Percentiles rank a stretch among this genome's conserved stretches.
Conservation (phyloP, 768 basidiomycete species). For the Rhodotorula graminis region DNA sequence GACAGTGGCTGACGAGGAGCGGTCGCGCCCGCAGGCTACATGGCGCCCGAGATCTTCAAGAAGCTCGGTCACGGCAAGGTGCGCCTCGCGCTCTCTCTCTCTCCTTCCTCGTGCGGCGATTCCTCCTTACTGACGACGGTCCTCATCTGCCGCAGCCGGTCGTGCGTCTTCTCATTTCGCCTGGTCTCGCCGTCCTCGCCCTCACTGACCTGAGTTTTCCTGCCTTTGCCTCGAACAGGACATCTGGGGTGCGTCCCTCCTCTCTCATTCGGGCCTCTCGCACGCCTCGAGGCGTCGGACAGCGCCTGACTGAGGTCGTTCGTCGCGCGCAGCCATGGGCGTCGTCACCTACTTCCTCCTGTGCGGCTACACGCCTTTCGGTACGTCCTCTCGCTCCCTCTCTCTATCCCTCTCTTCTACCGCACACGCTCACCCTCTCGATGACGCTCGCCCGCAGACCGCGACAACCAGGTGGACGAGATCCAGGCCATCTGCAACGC, state of each 20-base stretch:
- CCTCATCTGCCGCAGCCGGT: background rate
- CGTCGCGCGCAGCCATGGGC: constrained; percentile 83
- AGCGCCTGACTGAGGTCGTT: constrained; percentile 42
- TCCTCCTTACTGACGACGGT: background rate
- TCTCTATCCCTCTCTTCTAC: background rate
- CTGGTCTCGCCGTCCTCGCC: background rate
- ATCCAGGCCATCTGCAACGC: constrained; percentile 93
- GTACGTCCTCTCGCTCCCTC: constrained; percentile 44
- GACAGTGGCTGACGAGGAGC: no score
- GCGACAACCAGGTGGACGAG: constrained; percentile 70
- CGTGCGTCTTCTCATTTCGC: background rate
- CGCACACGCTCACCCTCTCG: background rate
- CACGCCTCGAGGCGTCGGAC: background rate
- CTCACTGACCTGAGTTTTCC: background rate
- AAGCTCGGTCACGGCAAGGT: constrained; percentile 80
- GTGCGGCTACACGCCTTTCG: constrained; percentile 87
- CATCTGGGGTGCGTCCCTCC: background rate
- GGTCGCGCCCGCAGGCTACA: constrained; percentile 22
- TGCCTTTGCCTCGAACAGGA: background rate
- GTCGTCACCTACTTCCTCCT: constrained; percentile 97
- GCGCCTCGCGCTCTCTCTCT: background rate
- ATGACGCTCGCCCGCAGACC: constrained; percentile 48
- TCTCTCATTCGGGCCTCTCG: background rate
- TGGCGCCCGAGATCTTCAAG: constrained; percentile 56
- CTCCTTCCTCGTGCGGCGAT: no score